These are phyloP conservation scores for Wickerhamomyces ciferrii DNA, from an alignment of 805 yeast genomes.

Conservation along the genomic window DNA sequence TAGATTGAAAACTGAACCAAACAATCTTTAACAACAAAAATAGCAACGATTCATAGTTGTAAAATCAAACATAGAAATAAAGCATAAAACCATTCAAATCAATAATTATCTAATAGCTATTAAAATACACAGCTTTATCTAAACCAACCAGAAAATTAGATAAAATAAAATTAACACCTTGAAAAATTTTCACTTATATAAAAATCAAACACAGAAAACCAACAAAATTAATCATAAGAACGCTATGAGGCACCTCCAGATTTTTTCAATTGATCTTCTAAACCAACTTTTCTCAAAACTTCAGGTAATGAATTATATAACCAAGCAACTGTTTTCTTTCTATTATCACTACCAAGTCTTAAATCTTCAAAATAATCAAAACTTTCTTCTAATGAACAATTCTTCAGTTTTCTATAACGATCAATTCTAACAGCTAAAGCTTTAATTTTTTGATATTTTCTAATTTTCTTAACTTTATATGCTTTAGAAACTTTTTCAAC, in stretches of 20 bases:
- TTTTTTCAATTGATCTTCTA: slow-evolving; percentile 23
- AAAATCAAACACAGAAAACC: slow-evolving; percentile 6
- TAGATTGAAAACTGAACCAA: no score
- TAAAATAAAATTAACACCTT: no score
- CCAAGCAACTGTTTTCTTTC: slow-evolving; percentile 30
- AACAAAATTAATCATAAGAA: not conserved
- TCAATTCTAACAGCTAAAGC: slow-evolving; percentile 30
- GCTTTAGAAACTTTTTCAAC: slow-evolving; percentile 28
- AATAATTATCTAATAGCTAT: not conserved
- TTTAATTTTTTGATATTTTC: slow-evolving; percentile 31
- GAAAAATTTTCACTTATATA: not conserved
- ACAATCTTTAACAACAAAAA: no score
- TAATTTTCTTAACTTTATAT: slow-evolving; percentile 28
- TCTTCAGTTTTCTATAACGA: slow-evolving; percentile 23
- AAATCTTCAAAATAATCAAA: slow-evolving; percentile 26
- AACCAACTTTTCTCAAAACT: slow-evolving; percentile 21
- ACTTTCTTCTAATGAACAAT: slow-evolving; percentile 22
- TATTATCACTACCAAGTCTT: slow-evolving; percentile 23
- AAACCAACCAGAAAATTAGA: not conserved
- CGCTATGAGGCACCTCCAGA: not conserved
- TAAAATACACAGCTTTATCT: not conserved
- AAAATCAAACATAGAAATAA: not conserved
- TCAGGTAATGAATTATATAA: slow-evolving; percentile 28
- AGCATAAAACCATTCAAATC: not conserved
- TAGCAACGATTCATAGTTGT: not conserved